Percentiles rank a stretch among this genome's conserved stretches.
These are phyloP conservation scores for Grosmannia penicillata DNA, from an alignment of 2,329 filamentous ascomycete species.

Conservation along the genomic window DNA sequence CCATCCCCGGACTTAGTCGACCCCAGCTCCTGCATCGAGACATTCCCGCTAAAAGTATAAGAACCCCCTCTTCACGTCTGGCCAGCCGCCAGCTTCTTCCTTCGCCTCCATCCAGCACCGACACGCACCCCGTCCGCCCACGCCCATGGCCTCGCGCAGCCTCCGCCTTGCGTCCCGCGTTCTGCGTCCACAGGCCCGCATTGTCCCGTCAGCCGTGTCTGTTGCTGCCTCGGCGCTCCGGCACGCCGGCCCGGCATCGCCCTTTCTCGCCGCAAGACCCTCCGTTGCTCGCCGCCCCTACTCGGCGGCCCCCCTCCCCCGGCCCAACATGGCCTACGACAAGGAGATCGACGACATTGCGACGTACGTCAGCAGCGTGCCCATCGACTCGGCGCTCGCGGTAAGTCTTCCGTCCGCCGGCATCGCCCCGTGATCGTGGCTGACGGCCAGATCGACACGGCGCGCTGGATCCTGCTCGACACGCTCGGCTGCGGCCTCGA, in stretches of 20 bases:
- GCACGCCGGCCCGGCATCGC: neutral
- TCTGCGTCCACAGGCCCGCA: slow-evolving; percentile 30
- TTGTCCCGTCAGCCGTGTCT: too few relatives aligned
- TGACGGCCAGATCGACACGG: slow-evolving; percentile 57
- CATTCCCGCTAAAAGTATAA: too few relatives aligned
- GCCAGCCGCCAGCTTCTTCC: too few relatives aligned
- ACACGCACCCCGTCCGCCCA: too few relatives aligned
- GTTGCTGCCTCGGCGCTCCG: slow-evolving; percentile 4
- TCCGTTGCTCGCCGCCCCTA: slow-evolving; percentile 26
- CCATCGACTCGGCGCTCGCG: slow-evolving; percentile 81
- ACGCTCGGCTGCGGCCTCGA: slow-evolving; percentile 94
- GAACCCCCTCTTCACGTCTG: too few relatives aligned
- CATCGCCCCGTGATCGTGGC: neutral
- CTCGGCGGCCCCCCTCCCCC: slow-evolving; percentile 35
- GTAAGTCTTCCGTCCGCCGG: slow-evolving; percentile 36
- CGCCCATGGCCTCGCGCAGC: slow-evolving; percentile 40
- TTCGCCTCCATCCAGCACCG: too few relatives aligned
- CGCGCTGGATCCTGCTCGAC: slow-evolving; percentile 91
- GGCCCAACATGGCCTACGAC: slow-evolving; percentile 54
- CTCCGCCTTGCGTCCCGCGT: slow-evolving; percentile 39
- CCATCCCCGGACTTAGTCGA: too few relatives aligned
- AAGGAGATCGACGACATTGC: slow-evolving; percentile 93
- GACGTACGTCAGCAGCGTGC: slow-evolving; percentile 82
- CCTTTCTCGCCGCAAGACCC: slow-evolving; percentile 17
- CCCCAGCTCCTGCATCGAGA: too few relatives aligned